phyloP scores from a whole-genome alignment of 2,329 filamentous ascomycete genomes.

The Stagonosporopsis chrysanthemi region DNA sequence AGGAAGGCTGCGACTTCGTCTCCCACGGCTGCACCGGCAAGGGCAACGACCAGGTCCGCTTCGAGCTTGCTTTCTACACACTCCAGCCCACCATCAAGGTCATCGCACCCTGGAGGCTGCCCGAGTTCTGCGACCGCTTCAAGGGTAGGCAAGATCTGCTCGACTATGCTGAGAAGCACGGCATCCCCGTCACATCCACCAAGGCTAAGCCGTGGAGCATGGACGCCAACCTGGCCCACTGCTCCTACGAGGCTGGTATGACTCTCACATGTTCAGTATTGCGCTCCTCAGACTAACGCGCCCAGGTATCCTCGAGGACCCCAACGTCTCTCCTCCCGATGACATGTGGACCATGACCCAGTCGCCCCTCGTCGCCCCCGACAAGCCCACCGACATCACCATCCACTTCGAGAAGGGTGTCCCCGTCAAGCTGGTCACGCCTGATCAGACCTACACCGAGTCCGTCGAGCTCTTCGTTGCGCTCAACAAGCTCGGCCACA shows the following conservation, averaged over 20 bases:
- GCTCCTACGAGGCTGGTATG: conserved; percentile 76
- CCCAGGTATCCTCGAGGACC: conserved; percentile 68
- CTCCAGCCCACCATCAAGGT: conserved; percentile 72
- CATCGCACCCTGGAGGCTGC: conserved; percentile 77
- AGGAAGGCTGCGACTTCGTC: conserved; percentile 65
- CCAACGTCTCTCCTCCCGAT: conserved; percentile 69
- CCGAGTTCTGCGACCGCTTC: conserved; percentile 74
- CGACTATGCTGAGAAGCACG: conserved; percentile 71
- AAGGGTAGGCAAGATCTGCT: conserved; percentile 75
- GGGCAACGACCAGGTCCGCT: conserved; percentile 71
- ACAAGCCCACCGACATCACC: conserved; percentile 74
- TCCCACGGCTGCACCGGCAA: conserved; percentile 56
- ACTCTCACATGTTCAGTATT: rapidly evolving
- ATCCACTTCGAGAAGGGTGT: conserved; percentile 77
- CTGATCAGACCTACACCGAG: conserved; percentile 69
- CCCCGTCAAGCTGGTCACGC: conserved; percentile 70
- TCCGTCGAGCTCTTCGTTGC: conserved; percentile 75
- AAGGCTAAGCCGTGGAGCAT: conserved; percentile 66
- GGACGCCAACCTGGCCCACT: conserved; percentile 77
- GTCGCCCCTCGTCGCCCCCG: conserved; percentile 73
- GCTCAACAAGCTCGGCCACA: conserved; percentile 74
- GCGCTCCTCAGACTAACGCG: conserved; percentile 4
- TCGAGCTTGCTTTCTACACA: conserved; percentile 69
- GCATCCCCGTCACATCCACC: conserved; percentile 75
- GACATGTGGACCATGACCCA: conserved; percentile 83